These are phyloP conservation scores for Bolboschoenoplectus hybrid DNA, from an alignment of 202 grass and related monocot species.

Conservation along the genomic window DNA sequence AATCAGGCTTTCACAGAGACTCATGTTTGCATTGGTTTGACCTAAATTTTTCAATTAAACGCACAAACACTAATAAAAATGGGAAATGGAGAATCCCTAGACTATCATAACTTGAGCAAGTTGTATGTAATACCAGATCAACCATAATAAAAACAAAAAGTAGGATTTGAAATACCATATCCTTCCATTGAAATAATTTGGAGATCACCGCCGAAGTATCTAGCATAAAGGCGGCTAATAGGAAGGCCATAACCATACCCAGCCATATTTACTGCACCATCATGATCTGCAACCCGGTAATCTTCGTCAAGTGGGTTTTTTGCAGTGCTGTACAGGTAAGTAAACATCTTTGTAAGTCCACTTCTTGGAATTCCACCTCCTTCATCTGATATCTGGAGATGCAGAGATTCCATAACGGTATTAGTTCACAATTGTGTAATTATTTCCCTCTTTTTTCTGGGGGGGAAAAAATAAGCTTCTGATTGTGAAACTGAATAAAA, in stretches of 20 bases:
- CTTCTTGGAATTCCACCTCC: conserved; percentile 94
- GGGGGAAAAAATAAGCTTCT: not conserved
- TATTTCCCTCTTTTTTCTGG: not conserved
- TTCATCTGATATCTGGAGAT: conserved; percentile 89
- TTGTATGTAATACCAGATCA: not conserved
- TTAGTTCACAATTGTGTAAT: conserved; percentile 24
- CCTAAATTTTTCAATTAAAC: not conserved
- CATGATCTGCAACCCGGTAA: conserved; percentile 42
- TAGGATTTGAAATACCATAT: conserved; percentile 59
- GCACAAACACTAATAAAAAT: not conserved
- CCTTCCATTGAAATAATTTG: conserved; percentile 99
- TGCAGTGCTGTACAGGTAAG: conserved; percentile 89
- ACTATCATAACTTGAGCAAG: not conserved
- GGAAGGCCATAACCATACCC: conserved; percentile 86
- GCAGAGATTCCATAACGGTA: conserved; percentile 36
- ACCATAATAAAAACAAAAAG: conserved; percentile 23
- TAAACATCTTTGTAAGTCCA: conserved; percentile 90
- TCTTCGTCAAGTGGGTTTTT: conserved; percentile 67
- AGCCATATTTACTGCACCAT: conserved; percentile 65
- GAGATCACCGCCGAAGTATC: conserved; percentile 89
- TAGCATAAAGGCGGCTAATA: conserved; percentile 88
- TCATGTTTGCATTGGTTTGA: not conserved
- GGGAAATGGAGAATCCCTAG: not conserved
- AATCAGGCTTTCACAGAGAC: conserved; percentile 3
- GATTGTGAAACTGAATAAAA: not conserved